Evolutionary conservation across 768 basidiomycete species (phyloP).

Genomic region (Lentinula guzmanii): DNA sequence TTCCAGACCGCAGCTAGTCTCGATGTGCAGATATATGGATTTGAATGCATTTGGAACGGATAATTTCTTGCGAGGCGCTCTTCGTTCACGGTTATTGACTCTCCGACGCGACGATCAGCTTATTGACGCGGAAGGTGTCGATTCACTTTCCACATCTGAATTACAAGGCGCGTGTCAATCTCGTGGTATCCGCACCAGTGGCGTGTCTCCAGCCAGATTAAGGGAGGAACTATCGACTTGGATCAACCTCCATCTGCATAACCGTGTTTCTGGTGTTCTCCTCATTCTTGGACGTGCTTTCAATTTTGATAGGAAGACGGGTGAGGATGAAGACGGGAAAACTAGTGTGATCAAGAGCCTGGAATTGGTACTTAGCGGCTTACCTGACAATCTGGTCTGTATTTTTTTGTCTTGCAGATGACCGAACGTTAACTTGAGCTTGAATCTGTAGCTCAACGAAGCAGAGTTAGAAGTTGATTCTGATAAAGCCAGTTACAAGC

Average conservation of each 20-base stretch:
- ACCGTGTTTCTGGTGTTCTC: conserved; percentile 89
- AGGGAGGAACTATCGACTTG: conserved; percentile 89
- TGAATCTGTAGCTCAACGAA: conserved; percentile 74
- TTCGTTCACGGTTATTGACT: conserved; percentile 75
- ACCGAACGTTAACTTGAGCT: conserved; percentile 4
- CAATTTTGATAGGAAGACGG: conserved; percentile 76
- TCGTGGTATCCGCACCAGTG: conserved; percentile 85
- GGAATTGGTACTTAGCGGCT: conserved; percentile 83
- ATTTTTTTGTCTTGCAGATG: not conserved
- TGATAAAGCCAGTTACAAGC: conserved; percentile 92
- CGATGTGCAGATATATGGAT: conserved; percentile 97
- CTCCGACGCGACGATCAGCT: conserved; percentile 91
- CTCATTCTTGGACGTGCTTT: conserved; percentile 94
- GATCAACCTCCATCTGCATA: conserved; percentile 88
- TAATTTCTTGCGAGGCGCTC: conserved; percentile 91
- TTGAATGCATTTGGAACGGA: conserved; percentile 98
- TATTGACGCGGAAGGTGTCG: conserved; percentile 85
- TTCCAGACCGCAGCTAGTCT: conserved; percentile 95
- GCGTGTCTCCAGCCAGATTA: conserved; percentile 81
- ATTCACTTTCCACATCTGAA: conserved; percentile 85
- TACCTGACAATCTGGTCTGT: conserved; percentile 91
- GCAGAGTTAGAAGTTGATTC: conserved; percentile 95
- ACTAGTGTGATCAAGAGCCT: conserved; percentile 73
- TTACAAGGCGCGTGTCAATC: conserved; percentile 91
- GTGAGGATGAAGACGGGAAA: conserved; percentile 78